These are phyloP conservation scores for Pythium dissotocum DNA, from an alignment of 352 stramenopile species.

Conservation along the genomic window DNA sequence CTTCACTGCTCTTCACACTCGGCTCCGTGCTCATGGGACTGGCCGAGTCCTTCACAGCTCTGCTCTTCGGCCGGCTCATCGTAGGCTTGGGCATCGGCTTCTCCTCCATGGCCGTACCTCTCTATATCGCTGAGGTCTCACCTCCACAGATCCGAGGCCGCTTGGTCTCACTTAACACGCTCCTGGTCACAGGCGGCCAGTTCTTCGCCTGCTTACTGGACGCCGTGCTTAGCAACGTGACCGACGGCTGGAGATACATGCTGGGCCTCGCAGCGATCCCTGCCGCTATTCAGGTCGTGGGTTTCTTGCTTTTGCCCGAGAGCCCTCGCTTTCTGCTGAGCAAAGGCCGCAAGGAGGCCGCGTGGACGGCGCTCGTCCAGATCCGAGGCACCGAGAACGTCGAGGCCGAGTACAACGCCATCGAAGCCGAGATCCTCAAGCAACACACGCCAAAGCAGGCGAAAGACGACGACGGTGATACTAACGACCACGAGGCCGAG, in stretches of 20 bases:
- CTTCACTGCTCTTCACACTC: slow-evolving; percentile 62
- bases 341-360: slow-evolving; percentile 42
- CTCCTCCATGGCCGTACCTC: slow-evolving; percentile 74
- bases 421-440: slow-evolving; percentile 51
- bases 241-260: slow-evolving; percentile 79
- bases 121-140: slow-evolving; percentile 81
- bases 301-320: slow-evolving; percentile 68
- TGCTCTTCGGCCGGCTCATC: slow-evolving; percentile 58
- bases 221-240: slow-evolving; percentile 48
- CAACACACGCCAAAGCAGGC: slow-evolving; percentile 6
- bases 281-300: slow-evolving; percentile 66
- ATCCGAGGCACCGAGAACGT: slow-evolving; percentile 61
- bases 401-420: slow-evolving; percentile 53
- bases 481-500: slow-evolving; percentile 8
- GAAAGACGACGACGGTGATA: not conserved
- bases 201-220: slow-evolving; percentile 78
- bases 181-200: slow-evolving; percentile 71
- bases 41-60: slow-evolving; percentile 44
- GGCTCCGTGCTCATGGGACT: slow-evolving; percentile 62
- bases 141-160: slow-evolving; percentile 60
- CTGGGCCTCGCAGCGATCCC: slow-evolving; percentile 70
- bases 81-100: slow-evolving; percentile 69
- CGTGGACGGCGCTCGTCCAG: slow-evolving; percentile 42
- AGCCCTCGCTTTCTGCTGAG: slow-evolving; percentile 66
- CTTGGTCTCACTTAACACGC: slow-evolving; percentile 79